Evolutionary conservation across 2,329 filamentous ascomycete species (phyloP), one percentile per base, ranked within the genome.

Genomic region (Dactylonectria estremocensis): DNA sequence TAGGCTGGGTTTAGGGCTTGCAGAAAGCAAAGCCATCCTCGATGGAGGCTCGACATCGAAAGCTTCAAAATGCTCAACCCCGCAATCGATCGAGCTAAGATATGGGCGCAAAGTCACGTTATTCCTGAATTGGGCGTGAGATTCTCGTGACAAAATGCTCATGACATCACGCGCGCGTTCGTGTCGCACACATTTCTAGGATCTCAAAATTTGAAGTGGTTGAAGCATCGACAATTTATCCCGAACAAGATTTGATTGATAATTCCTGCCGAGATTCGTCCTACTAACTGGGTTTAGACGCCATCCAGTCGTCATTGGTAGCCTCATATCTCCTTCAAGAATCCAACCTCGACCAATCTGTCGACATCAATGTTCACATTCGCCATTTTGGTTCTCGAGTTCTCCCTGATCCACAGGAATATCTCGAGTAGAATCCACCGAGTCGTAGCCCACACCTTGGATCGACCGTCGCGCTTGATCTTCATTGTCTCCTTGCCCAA

Each of bases 361-460:
- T 91, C 89, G 68, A 86, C 61, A 35, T 72, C 69, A 35, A 73
- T 70, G 24, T 70, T 60, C 67, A 92, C 78, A 71, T 89, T 88
- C 11, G 89, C 88, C 78, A 92, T 88, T 81, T 92, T 92, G 0
- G 87, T 85, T 52, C 90, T 79, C 8, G 88, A 89, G 71, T 91
- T 92, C 53, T 92, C 90, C 45, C 90, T 79, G 50, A 92, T 84
- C 82, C 89, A 92, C 66, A 92, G 77, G 68, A 91, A 92, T 0
- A 83, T 79, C 50, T 81, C 80, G 18, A 92, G 76, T 5, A 89
- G 35, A 0, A 84, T 58, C 46, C 78, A 81, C 14, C 87, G 80
- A 13, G 83, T 64, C 7, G 85, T 71, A 18, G 28, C 66, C 33
- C 33, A n/a, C 11, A 31, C 16, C 9, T 80, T 80, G 10, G 80